Percentiles rank a stretch among this genome's conserved stretches.
phyloP scores from a whole-genome alignment of 805 yeast species.

The Kregervanrija delftensis region DNA sequence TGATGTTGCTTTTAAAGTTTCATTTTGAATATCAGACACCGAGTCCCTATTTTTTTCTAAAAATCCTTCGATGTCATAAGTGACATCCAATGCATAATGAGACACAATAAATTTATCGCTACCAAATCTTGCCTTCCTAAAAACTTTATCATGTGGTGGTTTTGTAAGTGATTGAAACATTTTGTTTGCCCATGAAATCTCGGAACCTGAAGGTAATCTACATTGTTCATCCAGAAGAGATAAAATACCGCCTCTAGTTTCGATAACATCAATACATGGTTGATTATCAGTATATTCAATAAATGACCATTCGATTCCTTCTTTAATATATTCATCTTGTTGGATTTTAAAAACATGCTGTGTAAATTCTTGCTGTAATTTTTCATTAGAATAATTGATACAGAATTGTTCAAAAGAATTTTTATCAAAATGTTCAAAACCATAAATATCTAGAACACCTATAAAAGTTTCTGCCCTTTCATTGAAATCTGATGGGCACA shows the following conservation, averaged over 20 bases:
- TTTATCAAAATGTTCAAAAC: slow-evolving; percentile 90
- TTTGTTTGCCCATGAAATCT: slow-evolving; percentile 86
- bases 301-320: slow-evolving; percentile 93
- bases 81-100: slow-evolving; percentile 92
- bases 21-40: slow-evolving; percentile 90
- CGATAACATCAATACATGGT: slow-evolving; percentile 91
- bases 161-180: slow-evolving; percentile 80
- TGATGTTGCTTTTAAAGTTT: slow-evolving; percentile 63
- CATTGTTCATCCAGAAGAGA: slow-evolving; percentile 92
- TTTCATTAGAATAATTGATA: slow-evolving; percentile 94
- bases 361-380: slow-evolving; percentile 93
- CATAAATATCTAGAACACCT: slow-evolving; percentile 96
- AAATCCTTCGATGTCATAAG: slow-evolving; percentile 88
- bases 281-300: slow-evolving; percentile 94
- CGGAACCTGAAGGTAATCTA: slow-evolving; percentile 87
- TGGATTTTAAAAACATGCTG: slow-evolving; percentile 96
- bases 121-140: slow-evolving; percentile 92
- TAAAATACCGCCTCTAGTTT: slow-evolving; percentile 78
- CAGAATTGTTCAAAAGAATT: slow-evolving; percentile 97
- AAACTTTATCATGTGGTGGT: slow-evolving; percentile 69
- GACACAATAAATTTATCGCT: slow-evolving; percentile 81
- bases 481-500: slow-evolving; percentile 66
- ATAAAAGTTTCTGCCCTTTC: slow-evolving; percentile 62
- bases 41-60: slow-evolving; percentile 96
- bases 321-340: slow-evolving; percentile 89